Evolutionary conservation across 176 grass and related monocot species (phyloP).

Genomic region (Oryza australiensis): DNA sequence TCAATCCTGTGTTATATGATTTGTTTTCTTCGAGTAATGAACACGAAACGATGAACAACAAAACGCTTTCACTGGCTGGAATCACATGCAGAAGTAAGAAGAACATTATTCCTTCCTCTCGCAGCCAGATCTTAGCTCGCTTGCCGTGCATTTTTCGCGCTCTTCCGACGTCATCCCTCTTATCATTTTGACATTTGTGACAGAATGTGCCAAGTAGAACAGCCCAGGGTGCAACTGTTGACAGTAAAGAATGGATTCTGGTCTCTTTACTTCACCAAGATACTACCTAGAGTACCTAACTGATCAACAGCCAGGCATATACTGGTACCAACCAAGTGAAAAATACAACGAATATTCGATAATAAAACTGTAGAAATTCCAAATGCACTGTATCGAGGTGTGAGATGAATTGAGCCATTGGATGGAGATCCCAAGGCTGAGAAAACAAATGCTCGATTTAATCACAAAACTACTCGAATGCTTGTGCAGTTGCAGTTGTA

Average conservation of each 20-base stretch:
- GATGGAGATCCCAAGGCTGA: neutral
- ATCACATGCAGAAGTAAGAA: neutral
- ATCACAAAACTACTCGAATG: neutral
- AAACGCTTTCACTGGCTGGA: neutral
- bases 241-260: slow-evolving; percentile 1
- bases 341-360: slow-evolving; percentile 5
- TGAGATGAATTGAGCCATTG: neutral
- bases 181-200: slow-evolving; percentile 28
- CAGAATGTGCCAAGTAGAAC: slow-evolving; percentile 14
- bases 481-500: neutral
- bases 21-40: neutral
- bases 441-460: neutral
- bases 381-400: neutral
- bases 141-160: slow-evolving; percentile 22
- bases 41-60: neutral
- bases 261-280: slow-evolving; percentile 28
- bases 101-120: neutral
- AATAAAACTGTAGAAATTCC: no score
- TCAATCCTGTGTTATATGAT: neutral
- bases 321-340: neutral
- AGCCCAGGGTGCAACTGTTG: slow-evolving; percentile 8
- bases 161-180: slow-evolving; percentile 8
- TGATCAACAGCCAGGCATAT: slow-evolving; percentile 26
- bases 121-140: neutral
- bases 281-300: slow-evolving; percentile 1